Conservation (phyloP, 306 rosid species). For the Citrullus colocynthis region DNA sequence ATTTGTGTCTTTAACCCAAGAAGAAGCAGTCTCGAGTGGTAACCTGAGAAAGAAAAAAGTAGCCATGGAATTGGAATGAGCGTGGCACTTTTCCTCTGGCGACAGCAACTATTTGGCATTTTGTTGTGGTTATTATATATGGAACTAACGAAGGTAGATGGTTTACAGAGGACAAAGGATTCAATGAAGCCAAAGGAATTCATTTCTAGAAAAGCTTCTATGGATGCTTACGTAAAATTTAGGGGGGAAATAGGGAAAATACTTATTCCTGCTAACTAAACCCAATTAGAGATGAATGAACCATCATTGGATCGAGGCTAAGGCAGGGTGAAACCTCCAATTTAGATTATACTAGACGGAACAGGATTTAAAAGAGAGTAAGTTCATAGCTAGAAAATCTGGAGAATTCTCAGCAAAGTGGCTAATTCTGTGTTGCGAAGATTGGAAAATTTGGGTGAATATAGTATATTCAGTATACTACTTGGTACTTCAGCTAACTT, state of each 20-base stretch:
- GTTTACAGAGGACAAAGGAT: neutral
- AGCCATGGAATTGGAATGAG: neutral
- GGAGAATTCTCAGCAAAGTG: neutral
- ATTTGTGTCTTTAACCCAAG: neutral
- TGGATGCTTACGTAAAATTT: neutral
- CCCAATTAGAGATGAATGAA: neutral
- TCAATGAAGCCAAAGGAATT: neutral
- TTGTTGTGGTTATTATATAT: neutral
- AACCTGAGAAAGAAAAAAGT: neutral
- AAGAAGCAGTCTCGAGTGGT: neutral
- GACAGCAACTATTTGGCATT: neutral
- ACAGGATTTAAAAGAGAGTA: neutral
- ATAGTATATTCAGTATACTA: too few species aligned
- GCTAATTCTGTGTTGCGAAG: neutral
- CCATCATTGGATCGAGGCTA: neutral
- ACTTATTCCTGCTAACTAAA: neutral
- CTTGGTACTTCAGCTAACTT: neutral
- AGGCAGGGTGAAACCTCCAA: neutral
- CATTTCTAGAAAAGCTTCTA: neutral
- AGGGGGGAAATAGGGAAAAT: neutral
- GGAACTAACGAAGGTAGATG: neutral
- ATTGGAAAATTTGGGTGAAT: neutral
- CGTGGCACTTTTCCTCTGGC: neutral
- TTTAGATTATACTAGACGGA: neutral
- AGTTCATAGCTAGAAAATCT: neutral